Evolutionary conservation across 192 early-diverging fungal genomes (phyloP).

Genomic region (Phycomyces blakesleeanus): DNA sequence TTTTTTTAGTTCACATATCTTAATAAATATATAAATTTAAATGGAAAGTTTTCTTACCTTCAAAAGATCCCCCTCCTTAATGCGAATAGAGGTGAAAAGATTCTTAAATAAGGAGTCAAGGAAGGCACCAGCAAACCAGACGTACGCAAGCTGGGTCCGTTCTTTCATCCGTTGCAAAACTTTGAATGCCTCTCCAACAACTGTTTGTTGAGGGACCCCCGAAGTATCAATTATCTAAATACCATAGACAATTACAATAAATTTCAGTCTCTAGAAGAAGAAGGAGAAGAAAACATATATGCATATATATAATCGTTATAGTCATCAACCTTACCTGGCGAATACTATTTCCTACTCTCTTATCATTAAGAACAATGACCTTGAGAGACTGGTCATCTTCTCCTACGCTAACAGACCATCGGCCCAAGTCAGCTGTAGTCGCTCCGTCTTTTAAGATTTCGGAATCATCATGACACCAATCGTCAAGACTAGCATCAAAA

Average conservation of each 20-base stretch:
- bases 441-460: constrained; percentile 20
- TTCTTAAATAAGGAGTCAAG: constrained; percentile 28
- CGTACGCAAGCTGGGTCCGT: constrained; percentile 35
- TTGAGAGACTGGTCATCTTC: constrained; percentile 31
- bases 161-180: constrained; percentile 32
- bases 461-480: constrained; percentile 42
- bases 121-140: constrained; percentile 38
- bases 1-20: too few relatives aligned
- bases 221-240: constrained; percentile 32
- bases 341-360: constrained; percentile 30
- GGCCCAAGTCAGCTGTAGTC: constrained; percentile 20
- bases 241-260: not conserved
- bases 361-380: constrained; percentile 33
- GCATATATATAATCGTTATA: too few relatives aligned
- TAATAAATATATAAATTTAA: too few relatives aligned
- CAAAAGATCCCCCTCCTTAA: constrained; percentile 25
- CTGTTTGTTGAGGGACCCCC: constrained; percentile 38
- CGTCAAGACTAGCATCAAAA: constrained; percentile 37
- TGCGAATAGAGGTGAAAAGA: constrained; percentile 24
- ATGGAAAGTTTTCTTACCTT: too few relatives aligned
- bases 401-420: constrained; percentile 21
- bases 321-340: constrained; percentile 17
- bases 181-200: constrained; percentile 31
- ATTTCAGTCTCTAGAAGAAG: not conserved
- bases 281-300: too few relatives aligned